A percentile compares a stretch with the other conserved stretches of the same genome.
These are phyloP conservation scores for Pestalotiopsis sp. DNA, from an alignment of 2,329 filamentous ascomycete genomes.

Conservation along the genomic window DNA sequence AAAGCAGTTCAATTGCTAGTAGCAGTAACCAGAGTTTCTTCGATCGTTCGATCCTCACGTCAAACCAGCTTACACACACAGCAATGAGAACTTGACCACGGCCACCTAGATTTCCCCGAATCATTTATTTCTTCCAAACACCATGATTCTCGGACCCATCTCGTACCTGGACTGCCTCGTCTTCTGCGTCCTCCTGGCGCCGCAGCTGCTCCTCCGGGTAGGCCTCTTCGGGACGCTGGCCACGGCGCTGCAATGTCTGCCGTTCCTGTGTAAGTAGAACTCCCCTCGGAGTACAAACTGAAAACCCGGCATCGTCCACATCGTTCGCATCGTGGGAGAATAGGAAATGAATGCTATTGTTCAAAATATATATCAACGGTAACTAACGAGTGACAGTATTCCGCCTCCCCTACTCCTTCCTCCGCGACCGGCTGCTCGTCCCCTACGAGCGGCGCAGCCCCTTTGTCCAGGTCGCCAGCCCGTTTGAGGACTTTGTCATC, in stretches of 20 bases:
- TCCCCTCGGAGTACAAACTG: too few species aligned
- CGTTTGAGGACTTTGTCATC: slow-evolving; percentile 78
- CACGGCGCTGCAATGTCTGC: slow-evolving; percentile 65
- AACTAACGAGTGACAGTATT: too few species aligned
- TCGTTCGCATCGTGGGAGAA: too few species aligned
- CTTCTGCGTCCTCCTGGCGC: slow-evolving; percentile 72
- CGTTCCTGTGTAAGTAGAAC: slow-evolving; percentile 68
- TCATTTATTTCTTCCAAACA: slow-evolving; percentile 12
- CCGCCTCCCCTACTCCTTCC: slow-evolving; percentile 59
- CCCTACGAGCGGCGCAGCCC: slow-evolving; percentile 49
- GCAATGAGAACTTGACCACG: neutral
- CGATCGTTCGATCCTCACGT: neutral
- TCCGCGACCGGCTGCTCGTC: slow-evolving; percentile 59
- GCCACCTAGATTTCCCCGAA: neutral
- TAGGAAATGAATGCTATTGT: too few species aligned
- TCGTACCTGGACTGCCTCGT: slow-evolving; percentile 76
- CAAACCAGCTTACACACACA: neutral
- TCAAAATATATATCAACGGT: too few species aligned
- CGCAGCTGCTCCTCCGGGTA: slow-evolving; percentile 71
- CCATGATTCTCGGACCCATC: slow-evolving; percentile 75
- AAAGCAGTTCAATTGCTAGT: too few species aligned
- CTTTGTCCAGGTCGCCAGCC: slow-evolving; percentile 70
- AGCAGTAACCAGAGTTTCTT: neutral
- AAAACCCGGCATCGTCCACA: too few species aligned
- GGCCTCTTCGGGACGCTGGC: slow-evolving; percentile 61